Evolutionary conservation across 805 yeast genomes (phyloP).

Genomic region (Candida orba): DNA sequence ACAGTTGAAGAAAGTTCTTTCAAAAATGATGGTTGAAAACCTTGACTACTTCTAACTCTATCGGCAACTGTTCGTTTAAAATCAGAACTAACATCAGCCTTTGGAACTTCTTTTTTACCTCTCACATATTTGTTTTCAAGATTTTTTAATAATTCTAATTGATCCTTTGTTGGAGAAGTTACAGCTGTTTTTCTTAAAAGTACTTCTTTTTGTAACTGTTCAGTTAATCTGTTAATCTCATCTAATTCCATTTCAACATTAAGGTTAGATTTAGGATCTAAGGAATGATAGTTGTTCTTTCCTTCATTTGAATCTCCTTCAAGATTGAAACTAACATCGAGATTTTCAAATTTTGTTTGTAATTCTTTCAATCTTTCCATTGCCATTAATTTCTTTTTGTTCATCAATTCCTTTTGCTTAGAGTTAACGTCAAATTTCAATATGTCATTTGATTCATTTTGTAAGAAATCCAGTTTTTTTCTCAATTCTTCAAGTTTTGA

Average conservation of each 20-base stretch:
- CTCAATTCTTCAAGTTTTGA: slow-evolving; percentile 49
- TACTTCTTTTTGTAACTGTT: slow-evolving; percentile 13
- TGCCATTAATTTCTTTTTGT: slow-evolving; percentile 56
- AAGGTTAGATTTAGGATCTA: slow-evolving; percentile 31
- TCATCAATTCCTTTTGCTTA: slow-evolving; percentile 47
- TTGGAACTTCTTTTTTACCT: slow-evolving; percentile 33
- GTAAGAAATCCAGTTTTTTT: slow-evolving; percentile 52
- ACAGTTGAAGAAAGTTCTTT: slow-evolving; percentile 48
- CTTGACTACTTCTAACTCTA: slow-evolving; percentile 27
- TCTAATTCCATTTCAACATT: slow-evolving; percentile 34
- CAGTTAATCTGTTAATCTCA: slow-evolving; percentile 22
- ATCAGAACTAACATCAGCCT: slow-evolving; percentile 12
- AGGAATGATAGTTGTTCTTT: slow-evolving; percentile 16
- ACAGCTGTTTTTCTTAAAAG: slow-evolving; percentile 1
- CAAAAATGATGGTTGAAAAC: slow-evolving; percentile 42
- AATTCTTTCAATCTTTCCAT: slow-evolving; percentile 66
- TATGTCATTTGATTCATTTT: slow-evolving; percentile 69
- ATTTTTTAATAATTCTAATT: slow-evolving; percentile 20
- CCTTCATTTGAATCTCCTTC: slow-evolving; percentile 13
- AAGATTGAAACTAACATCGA: slow-evolving; percentile 45
- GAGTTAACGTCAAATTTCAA: slow-evolving; percentile 53
- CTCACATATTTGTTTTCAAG: slow-evolving; percentile 39
- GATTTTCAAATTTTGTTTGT: slow-evolving; percentile 58
- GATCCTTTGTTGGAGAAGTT: slow-evolving; percentile 2
- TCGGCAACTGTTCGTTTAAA: slow-evolving; percentile 19